Percentiles rank a stretch among this genome's conserved stretches.
phyloP scores from a whole-genome alignment of 2,329 filamentous ascomycete species.

The Aspergillus fijiensis region DNA sequence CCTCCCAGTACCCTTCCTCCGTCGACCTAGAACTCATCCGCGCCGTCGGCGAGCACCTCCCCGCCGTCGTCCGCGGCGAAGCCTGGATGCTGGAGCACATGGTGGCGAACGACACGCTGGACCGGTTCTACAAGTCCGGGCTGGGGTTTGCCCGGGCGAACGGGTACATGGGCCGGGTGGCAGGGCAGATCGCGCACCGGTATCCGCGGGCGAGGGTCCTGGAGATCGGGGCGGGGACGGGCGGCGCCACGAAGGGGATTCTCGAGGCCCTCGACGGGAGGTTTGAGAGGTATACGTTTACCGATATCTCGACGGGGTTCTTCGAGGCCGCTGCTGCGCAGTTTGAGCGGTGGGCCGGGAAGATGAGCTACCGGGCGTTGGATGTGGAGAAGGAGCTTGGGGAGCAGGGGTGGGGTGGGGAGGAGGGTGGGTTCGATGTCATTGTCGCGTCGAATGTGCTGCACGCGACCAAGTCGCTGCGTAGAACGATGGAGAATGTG shows the following conservation, averaged over 20 bases:
- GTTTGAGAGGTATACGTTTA: constrained; percentile 44
- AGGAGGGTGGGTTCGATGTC: constrained; percentile 31
- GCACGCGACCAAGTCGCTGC: constrained; percentile 36
- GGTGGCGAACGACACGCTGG: constrained; percentile 33
- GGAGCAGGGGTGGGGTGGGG: constrained; percentile 36
- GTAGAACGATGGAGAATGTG: constrained; percentile 29
- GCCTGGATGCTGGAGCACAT: constrained; percentile 41
- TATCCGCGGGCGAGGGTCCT: constrained; percentile 44
- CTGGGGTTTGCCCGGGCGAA: constrained; percentile 22
- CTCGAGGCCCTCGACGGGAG: constrained; percentile 30
- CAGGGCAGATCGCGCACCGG: constrained; percentile 36
- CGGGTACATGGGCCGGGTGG: constrained; percentile 24
- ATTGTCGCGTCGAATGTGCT: constrained; percentile 43
- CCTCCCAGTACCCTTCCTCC: not conserved
- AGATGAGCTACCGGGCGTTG: constrained; percentile 32
- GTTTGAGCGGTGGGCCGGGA: constrained; percentile 23
- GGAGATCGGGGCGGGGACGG: constrained; percentile 35
- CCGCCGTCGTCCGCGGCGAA: constrained; percentile 23
- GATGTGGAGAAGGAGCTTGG: constrained; percentile 33
- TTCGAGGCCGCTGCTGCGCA: constrained; percentile 37
- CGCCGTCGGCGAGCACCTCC: constrained; percentile 14
- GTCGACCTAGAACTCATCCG: constrained; percentile 9
- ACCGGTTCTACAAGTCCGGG: constrained; percentile 34
- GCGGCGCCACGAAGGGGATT: constrained; percentile 41
- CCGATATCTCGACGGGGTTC: constrained; percentile 47